Base-by-base conservation (phyloP, 306 rosid species). In the Lagenaria siceraria region DNA sequence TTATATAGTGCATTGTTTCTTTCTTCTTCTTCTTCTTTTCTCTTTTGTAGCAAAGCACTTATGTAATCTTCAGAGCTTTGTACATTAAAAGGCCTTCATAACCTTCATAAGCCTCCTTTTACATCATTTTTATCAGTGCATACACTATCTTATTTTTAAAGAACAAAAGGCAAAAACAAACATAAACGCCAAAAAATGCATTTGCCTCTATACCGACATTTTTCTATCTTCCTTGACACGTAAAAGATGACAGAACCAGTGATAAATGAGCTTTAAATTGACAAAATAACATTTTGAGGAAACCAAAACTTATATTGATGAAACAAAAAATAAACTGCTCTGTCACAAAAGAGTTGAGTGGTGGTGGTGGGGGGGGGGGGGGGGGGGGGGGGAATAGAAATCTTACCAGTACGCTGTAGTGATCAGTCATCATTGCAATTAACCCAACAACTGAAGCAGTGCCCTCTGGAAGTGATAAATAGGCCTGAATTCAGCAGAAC, bases 381-480 rank as follows among this genome's bases (percentile, higher is more conserved):
- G 3, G 19, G 8, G 22, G 15, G 58, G 40, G 18, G 4, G 8
- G 8, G 74, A 58, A 74, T 69, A 81, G 62, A 79, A 76, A 80
- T 78, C 93, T 87, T 82, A 95, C 97, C 96, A 92, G 84, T 65
- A 90, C 82, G 82, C 84, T 81, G 79, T 95, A 95, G 81, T 95
- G 96, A 81, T 95, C 97, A 36, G 89, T 87, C 97, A 95, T 92
- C 99, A 95, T 92, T 43, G 97, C 99, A 82, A 83, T 87, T 53
- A 95, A 86, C 77, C 99, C 99, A 87, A 87, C 88, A 62, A 92
- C 97, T 72, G 99, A 95, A 75, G 99, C 97, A 81, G 95, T 88
- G 72, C 99, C 99, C 84, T 95, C 99, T 29, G 99, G 97, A 86
- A 95, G 97, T 80, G 99, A 95, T 80, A 95, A 87, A 83, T 95